Percentiles rank a stretch among this genome's conserved stretches.
These are phyloP conservation scores for Lactifluus rugatus DNA, from an alignment of 768 basidiomycete genomes.

Conservation along the genomic window DNA sequence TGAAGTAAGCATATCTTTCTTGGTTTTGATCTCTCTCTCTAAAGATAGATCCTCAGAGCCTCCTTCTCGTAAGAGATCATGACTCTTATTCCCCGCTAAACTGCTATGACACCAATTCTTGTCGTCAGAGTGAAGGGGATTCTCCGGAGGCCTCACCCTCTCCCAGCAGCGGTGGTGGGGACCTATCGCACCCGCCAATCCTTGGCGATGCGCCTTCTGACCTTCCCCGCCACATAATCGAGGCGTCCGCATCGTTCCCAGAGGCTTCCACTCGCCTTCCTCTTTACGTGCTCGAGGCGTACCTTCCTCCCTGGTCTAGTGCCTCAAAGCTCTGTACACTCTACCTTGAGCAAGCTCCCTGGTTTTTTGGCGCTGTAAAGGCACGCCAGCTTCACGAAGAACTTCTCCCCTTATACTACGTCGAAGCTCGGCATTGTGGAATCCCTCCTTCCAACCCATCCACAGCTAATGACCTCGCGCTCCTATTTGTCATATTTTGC, in stretches of 20 bases:
- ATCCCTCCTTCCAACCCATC: not conserved
- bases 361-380: conserved; percentile 71
- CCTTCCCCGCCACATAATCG: conserved; percentile 3
- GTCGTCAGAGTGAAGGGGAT: conserved; percentile 7
- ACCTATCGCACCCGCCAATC: not conserved
- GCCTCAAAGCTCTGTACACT: conserved; percentile 51
- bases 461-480: conserved; percentile 10
- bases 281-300: conserved; percentile 26
- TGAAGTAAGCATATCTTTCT: conserved; percentile 39
- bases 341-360: conserved; percentile 69
- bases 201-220: not conserved
- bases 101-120: not conserved
- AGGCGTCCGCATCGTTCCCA: conserved; percentile 10
- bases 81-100: not conserved
- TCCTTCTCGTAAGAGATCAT: conserved; percentile 14
- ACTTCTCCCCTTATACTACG: conserved; percentile 55
- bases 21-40: not conserved
- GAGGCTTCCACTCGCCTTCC: not conserved
- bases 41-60: not conserved
- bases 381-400: conserved; percentile 54
- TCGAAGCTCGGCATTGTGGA: conserved; percentile 29
- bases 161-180: not conserved
- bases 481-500: conserved; percentile 11
- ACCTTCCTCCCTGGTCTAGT: conserved; percentile 52
- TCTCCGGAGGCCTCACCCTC: not conserved